These are phyloP conservation scores for Colletotrichum sp. DNA, from an alignment of 2,329 filamentous ascomycete genomes.

Conservation along the genomic window DNA sequence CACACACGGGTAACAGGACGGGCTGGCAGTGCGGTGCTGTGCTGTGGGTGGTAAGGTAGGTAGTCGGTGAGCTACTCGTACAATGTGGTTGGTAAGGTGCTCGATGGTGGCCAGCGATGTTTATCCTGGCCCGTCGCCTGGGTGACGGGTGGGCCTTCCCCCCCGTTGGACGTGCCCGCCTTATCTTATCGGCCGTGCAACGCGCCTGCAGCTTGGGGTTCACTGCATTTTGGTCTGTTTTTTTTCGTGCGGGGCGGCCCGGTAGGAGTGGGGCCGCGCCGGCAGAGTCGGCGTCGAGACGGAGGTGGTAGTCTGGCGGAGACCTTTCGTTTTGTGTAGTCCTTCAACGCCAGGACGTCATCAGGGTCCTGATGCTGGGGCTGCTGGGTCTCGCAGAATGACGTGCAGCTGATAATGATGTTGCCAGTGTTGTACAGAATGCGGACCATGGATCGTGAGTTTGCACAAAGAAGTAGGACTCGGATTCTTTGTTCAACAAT, in stretches of 20 bases:
- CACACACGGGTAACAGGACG: neutral
- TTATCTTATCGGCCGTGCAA: conserved; percentile 15
- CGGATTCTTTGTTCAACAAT: neutral
- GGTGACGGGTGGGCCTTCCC: conserved; percentile 6
- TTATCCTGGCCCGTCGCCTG: conserved; percentile 15
- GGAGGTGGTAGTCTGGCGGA: neutral
- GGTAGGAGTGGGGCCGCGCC: neutral
- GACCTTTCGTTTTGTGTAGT: neutral
- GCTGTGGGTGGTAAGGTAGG: neutral
- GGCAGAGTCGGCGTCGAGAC: neutral
- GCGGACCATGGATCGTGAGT: neutral
- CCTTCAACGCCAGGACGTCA: neutral
- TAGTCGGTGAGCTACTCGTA: conserved; percentile 13
- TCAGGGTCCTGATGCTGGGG: neutral
- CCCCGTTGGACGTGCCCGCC: neutral
- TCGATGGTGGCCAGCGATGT: neutral
- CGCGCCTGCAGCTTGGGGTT: conserved; percentile 6
- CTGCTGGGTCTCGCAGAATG: neutral
- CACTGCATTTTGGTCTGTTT: neutral
- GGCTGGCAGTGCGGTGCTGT: neutral
- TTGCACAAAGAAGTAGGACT: neutral
- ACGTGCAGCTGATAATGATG: neutral
- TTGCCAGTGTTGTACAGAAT: neutral
- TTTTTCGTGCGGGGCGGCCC: conserved; percentile 8
- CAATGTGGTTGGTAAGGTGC: neutral